Percentiles rank a stretch among this genome's conserved stretches.
Conservation (phyloP, 495 filamentous ascomycete species). For the Penicillium herquei region DNA sequence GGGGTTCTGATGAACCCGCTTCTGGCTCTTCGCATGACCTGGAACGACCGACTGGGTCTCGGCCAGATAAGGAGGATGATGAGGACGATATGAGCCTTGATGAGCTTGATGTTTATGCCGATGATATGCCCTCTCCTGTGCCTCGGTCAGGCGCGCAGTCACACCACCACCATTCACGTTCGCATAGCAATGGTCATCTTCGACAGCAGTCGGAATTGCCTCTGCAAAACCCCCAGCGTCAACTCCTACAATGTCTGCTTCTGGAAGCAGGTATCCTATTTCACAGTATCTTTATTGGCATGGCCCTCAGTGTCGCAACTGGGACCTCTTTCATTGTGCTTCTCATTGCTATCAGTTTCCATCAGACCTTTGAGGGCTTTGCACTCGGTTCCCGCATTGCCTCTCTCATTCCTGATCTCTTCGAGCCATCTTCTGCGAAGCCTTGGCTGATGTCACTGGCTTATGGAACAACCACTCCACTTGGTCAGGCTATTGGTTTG, state of each 20-base stretch:
- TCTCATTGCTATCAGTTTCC: constrained; percentile 77
- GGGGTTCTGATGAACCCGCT: constrained; percentile 2
- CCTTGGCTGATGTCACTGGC: constrained; percentile 97
- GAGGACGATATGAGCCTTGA: constrained; percentile 32
- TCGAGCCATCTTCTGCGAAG: constrained; percentile 48
- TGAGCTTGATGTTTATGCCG: constrained; percentile 27
- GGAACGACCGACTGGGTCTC: constrained; percentile 3
- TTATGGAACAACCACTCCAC: constrained; percentile 86
- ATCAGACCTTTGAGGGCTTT: constrained; percentile 81
- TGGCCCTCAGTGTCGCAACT: constrained; percentile 81
- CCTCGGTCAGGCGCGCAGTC: constrained; percentile 1
- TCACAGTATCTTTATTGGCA: constrained; percentile 85
- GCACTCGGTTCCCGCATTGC: constrained; percentile 74
- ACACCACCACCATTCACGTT: constrained; percentile 11
- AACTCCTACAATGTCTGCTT: constrained; percentile 74
- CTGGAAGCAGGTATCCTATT: constrained; percentile 85
- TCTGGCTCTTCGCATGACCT: constrained; percentile 16
- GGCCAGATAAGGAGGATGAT: constrained; percentile 20
- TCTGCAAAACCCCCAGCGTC: constrained; percentile 50
- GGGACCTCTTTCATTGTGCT: constrained; percentile 77
- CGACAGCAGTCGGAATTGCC: constrained; percentile 19
- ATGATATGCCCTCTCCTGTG: constrained; percentile 21
- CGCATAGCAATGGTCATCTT: constrained; percentile 13
- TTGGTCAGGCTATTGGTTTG: constrained; percentile 87
- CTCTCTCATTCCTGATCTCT: constrained; percentile 55